Base-by-base conservation (phyloP, 345 rosid genomes). In the Salix viminalis region DNA sequence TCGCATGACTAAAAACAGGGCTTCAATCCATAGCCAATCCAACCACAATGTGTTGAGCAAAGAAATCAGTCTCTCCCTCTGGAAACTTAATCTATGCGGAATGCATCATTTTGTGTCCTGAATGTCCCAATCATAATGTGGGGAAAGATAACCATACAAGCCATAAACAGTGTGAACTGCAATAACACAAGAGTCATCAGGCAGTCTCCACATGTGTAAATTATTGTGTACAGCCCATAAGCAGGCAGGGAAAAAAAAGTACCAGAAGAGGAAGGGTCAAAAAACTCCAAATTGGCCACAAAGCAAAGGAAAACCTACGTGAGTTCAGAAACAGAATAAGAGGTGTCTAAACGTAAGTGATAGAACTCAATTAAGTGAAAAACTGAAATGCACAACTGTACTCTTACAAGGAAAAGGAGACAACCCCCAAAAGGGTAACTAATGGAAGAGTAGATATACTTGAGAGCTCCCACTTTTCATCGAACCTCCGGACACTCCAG, bases 111-210 rank as follows among this genome's bases (percentile, higher is more conserved):
- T 76, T 87, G 94, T 9, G 83, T 87, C 88, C 91, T 93, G 76
- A 89, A 85, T 70, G 79, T 88, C 80, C 86, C 92, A 66, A 91
- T 87, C 91, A 93, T 84, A 13, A 91, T 76, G 76, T 90, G 85
- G 56, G 97, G 99, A 78, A 90, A 84, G 65, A 93, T 83, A 74
- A 93, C 92, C 86, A 95, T 89, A 88, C 89, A 89, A 71, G 95
- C 94, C 97, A 95, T 95, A 84, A 93, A 91, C 82, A 91, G 86
- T 15, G 99, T 95, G 83, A 95, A 93, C 99, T 95, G 94, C 94
- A 84, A 48, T 39, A 74, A 74, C 26, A 58, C 74, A 77, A 74
- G 58, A 66, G 26, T 32, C 61, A 79, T 79, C 58, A 75, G 74
- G 24, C 46, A 64, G 62, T 64, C 65, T 72, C 26, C 24, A 66